Conservation (phyloP, 345 rosid species). For the Acer saccharum region DNA sequence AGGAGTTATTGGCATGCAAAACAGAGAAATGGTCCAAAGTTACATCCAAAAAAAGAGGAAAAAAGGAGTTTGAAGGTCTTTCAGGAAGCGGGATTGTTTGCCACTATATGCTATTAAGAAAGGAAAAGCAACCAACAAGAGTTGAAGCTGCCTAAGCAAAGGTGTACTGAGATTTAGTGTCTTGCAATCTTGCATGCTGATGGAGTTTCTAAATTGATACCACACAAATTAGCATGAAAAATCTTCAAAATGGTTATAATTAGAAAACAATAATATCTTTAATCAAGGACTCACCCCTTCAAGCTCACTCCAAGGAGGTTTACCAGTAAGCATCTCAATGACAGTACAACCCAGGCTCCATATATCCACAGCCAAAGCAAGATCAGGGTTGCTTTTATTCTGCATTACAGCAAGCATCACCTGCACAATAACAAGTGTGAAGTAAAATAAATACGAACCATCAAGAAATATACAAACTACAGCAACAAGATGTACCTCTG, state of each 20-base stretch:
- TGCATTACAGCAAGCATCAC: conserved; percentile 50
- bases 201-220: background rate
- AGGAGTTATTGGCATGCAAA: background rate
- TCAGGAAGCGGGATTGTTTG: background rate
- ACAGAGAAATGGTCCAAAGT: background rate
- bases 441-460: background rate
- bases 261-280: background rate
- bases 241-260: background rate
- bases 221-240: background rate
- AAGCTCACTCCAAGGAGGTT: conserved; percentile 71
- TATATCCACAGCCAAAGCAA: conserved; percentile 74
- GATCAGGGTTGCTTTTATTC: conserved; percentile 47
- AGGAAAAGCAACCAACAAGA: background rate
- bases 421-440: conserved; percentile 34
- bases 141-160: background rate
- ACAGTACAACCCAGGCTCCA: conserved; percentile 81
- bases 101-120: background rate
- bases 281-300: conserved; percentile 58
- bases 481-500: conserved; percentile 51
- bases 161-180: background rate
- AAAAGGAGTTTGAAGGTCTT: background rate
- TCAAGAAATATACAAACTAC: background rate
- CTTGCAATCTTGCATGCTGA: background rate
- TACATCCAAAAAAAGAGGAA: background rate
- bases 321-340: conserved; percentile 68